phyloP scores from a whole-genome alignment of 2,329 filamentous ascomycete species.

The Colletotrichum phormii region DNA sequence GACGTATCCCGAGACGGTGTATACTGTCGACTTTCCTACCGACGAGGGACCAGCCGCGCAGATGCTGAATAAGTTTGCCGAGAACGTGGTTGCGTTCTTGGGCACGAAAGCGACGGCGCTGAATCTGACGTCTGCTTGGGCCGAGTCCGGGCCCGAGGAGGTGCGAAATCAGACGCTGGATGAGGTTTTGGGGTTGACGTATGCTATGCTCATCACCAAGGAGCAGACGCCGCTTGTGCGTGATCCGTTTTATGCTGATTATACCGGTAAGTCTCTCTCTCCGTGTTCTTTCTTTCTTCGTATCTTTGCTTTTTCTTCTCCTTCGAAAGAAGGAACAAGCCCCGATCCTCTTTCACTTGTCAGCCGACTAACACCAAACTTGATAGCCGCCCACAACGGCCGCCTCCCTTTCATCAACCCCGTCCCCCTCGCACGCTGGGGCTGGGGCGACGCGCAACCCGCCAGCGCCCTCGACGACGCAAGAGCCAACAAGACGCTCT shows the following conservation, averaged over 20 bases:
- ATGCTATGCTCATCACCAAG: constrained; percentile 50
- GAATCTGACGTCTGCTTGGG: constrained; percentile 43
- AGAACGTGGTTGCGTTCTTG: constrained; percentile 43
- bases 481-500: constrained; percentile 46
- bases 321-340: neutral
- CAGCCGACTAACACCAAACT: neutral
- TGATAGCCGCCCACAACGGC: constrained; percentile 44
- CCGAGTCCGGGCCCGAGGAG: constrained; percentile 38
- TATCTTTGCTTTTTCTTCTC: no score
- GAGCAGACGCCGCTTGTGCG: constrained; percentile 50
- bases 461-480: constrained; percentile 40
- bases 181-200: constrained; percentile 47
- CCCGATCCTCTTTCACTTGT: no score
- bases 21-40: constrained; percentile 44
- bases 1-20: constrained; percentile 42
- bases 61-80: constrained; percentile 44
- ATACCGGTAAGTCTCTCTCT: constrained; percentile 43
- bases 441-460: constrained; percentile 46
- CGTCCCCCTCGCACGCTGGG: constrained; percentile 49
- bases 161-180: constrained; percentile 37
- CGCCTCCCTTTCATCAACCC: constrained; percentile 52
- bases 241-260: constrained; percentile 53
- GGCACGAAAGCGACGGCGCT: constrained; percentile 38
- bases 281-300: neutral
- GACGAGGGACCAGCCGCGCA: constrained; percentile 33